Evolutionary conservation across 148 eudicot species (phyloP), one percentile per base, ranked within the genome.

Genomic region (Fallopia convolvulus): DNA sequence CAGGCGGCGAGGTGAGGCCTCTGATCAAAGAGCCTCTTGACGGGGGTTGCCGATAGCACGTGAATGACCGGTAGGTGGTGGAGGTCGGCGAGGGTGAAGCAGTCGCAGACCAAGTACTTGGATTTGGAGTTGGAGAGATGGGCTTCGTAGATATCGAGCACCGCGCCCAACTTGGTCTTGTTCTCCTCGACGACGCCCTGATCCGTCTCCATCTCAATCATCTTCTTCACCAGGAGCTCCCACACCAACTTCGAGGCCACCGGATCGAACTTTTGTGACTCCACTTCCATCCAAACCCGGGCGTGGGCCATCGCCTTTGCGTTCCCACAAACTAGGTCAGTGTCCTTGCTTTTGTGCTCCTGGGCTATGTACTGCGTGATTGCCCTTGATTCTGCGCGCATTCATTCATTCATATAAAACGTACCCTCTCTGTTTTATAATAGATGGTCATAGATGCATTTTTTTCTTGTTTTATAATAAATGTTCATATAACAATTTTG

Each of bases 351-450:
- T 21, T 58, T 73, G 60, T 81, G 82, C 6, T 9, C 32, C 39
- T 71, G 77, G 20, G 84, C 77, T 44, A 86, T 72, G 83, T 47
- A 77, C 23, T 74, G 82, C 74, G 83, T 79, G 40, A 86, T 83
- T 12, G 88, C 78, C 81, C 84, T 86, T 41, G 86, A 86, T 68
- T 78, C 88, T 85, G 66, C 61, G 46, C 46, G 8, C 36, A 33
- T 33, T 33, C n/a, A n/a, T n/a, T n/a, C n/a, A n/a, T n/a, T n/a
- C n/a, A n/a, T n/a, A n/a, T n/a, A n/a, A n/a, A n/a, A n/a, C n/a
- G n/a, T n/a, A n/a, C n/a, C n/a, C n/a, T n/a, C n/a, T n/a, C n/a
- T n/a, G n/a, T n/a, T n/a, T n/a, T n/a, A n/a, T n/a, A n/a, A n/a
- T n/a, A n/a, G n/a, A n/a, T n/a, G n/a, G n/a, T n/a, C n/a, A n/a